phyloP scores from a whole-genome alignment of 495 filamentous ascomycete genomes.

The Friedmanniomyces simplex region DNA sequence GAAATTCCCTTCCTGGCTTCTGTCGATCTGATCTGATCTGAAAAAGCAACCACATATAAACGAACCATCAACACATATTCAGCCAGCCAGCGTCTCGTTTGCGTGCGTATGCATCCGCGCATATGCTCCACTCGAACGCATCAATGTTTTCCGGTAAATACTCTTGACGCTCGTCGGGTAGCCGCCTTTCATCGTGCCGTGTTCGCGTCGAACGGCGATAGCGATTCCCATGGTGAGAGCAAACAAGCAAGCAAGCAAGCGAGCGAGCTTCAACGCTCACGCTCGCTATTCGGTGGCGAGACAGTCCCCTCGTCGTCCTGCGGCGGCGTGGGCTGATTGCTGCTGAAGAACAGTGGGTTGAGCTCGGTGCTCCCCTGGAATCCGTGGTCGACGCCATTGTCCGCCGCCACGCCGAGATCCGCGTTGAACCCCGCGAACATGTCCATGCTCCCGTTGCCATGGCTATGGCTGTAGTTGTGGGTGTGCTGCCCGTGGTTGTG shows the following conservation, averaged over 20 bases:
- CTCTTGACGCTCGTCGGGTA: too few relatives aligned
- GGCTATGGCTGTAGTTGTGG: not conserved
- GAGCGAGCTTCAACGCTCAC: not conserved
- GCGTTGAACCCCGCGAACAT: not conserved
- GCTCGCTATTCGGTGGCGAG: conserved; percentile 12
- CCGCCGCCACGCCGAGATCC: not conserved
- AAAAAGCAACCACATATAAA: too few relatives aligned
- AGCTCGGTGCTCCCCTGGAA: conserved; percentile 3
- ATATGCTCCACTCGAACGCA: not conserved
- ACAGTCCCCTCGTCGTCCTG: conserved; percentile 18
- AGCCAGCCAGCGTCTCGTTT: too few relatives aligned
- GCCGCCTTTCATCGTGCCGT: too few relatives aligned
- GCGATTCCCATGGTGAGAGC: too few relatives aligned
- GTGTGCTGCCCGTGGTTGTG: not conserved
- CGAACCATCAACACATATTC: too few relatives aligned
- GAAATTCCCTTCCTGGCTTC: too few relatives aligned
- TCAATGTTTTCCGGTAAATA: too few relatives aligned
- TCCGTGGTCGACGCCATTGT: not conserved
- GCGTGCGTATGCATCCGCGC: too few relatives aligned
- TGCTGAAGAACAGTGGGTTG: conserved; percentile 17
- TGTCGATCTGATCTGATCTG: too few relatives aligned
- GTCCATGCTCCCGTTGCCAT: not conserved
- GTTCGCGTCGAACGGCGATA: too few relatives aligned
- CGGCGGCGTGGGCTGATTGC: conserved; percentile 5
- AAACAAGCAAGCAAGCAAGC: too few relatives aligned